Evolutionary conservation across 2,329 filamentous ascomycete species (phyloP).

Genomic region (Xylaria multiplex): DNA sequence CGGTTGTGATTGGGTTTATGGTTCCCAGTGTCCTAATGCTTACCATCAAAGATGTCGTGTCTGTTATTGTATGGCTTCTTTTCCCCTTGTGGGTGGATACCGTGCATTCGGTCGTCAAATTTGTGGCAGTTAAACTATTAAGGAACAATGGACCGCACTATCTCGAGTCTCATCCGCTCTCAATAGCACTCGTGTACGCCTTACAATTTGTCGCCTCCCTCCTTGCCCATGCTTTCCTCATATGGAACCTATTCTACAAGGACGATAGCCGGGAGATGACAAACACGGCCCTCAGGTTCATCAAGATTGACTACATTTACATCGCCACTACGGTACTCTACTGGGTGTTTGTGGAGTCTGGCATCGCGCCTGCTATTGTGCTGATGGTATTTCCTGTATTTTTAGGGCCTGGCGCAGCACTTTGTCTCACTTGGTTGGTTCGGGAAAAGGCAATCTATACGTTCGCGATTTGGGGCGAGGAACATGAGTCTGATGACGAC

Average conservation of each 20-base stretch:
- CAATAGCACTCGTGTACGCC: slow-evolving; percentile 56
- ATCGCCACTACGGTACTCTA: slow-evolving; percentile 61
- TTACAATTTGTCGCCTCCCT: slow-evolving; percentile 58
- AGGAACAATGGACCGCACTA: slow-evolving; percentile 51
- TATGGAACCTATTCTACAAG: slow-evolving; percentile 52
- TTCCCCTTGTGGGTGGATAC: slow-evolving; percentile 62
- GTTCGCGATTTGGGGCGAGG: slow-evolving; percentile 12
- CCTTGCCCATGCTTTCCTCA: slow-evolving; percentile 54
- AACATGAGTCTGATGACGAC: slow-evolving; percentile 27
- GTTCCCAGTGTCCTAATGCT: slow-evolving; percentile 60
- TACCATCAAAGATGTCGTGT: slow-evolving; percentile 50
- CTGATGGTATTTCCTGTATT: slow-evolving; percentile 45
- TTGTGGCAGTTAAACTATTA: slow-evolving; percentile 41
- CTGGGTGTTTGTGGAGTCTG: slow-evolving; percentile 64
- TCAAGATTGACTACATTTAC: slow-evolving; percentile 59
- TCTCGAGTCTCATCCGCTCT: slow-evolving; percentile 55
- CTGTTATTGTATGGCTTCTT: slow-evolving; percentile 61
- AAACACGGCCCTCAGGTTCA: slow-evolving; percentile 56
- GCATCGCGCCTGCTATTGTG: slow-evolving; percentile 51
- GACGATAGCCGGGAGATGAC: slow-evolving; percentile 63
- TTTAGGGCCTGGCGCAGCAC: slow-evolving; percentile 52
- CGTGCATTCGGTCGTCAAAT: slow-evolving; percentile 52
- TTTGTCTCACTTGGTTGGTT: slow-evolving; percentile 45
- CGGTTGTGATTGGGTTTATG: slow-evolving; percentile 59
- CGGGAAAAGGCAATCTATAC: slow-evolving; percentile 39